Conservation (phyloP, 306 rosid species). For the Medicago lupulina region DNA sequence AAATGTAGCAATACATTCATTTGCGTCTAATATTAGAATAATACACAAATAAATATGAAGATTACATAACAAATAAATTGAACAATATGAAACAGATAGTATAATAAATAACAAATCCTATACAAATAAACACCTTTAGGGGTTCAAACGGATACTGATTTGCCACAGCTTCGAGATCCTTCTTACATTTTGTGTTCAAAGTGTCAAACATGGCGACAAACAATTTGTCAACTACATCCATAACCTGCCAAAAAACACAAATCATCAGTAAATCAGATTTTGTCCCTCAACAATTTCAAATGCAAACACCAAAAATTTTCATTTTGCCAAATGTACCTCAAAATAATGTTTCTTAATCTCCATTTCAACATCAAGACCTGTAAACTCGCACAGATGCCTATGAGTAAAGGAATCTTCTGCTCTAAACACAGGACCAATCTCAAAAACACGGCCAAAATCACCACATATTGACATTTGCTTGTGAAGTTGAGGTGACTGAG, state of each 20-base stretch:
- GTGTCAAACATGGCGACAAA: constrained; percentile 81
- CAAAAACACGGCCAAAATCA: constrained; percentile 86
- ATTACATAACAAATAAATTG: constrained; percentile 22
- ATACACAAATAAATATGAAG: background rate
- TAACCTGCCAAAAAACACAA: constrained; percentile 64
- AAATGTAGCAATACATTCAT: constrained; percentile 1
- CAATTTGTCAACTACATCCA: constrained; percentile 74
- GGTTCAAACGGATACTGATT: constrained; percentile 93
- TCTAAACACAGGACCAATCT: constrained; percentile 86
- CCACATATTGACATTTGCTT: constrained; percentile 96
- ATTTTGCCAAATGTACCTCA: constrained; percentile 66
- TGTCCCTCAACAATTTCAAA: constrained; percentile 25
- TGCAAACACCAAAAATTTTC: constrained; percentile 8
- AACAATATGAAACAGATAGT: background rate
- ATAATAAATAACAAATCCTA: background rate
- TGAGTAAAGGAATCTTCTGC: constrained; percentile 94
- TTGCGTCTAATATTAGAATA: background rate
- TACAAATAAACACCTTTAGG: constrained; percentile 66
- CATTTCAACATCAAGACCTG: constrained; percentile 97
- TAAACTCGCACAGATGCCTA: constrained; percentile 91
- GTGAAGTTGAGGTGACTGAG: constrained; percentile 97
- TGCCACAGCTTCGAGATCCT: constrained; percentile 78
- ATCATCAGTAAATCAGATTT: constrained; percentile 25
- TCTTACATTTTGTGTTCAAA: constrained; percentile 66
- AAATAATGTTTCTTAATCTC: constrained; percentile 75